phyloP scores from a whole-genome alignment of 108 stramenopile species.

The Schizochytrium sp. region DNA sequence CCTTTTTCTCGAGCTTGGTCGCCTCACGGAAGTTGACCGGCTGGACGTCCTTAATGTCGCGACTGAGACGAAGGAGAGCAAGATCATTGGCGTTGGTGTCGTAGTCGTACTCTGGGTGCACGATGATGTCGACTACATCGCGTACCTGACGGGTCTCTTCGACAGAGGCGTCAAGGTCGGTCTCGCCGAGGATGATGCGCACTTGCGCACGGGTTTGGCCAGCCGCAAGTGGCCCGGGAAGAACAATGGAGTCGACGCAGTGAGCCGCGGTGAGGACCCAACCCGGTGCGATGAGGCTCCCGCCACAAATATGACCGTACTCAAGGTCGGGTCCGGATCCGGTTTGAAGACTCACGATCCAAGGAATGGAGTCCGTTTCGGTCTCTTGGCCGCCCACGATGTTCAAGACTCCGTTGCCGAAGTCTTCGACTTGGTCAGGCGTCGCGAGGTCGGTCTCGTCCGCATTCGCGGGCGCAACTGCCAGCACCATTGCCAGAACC shows the following conservation, averaged over 20 bases:
- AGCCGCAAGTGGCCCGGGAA: neutral
- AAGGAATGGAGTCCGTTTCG: neutral
- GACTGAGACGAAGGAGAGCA: neutral
- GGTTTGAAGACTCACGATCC: neutral
- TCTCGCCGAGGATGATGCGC: neutral
- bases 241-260: neutral
- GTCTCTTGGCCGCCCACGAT: neutral
- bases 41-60: neutral
- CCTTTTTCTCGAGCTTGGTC: neutral
- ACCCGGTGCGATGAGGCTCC: neutral
- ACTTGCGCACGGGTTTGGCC: neutral
- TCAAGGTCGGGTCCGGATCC: neutral
- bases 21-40: neutral
- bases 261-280: neutral
- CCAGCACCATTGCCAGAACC: too few species aligned
- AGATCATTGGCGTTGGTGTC: neutral
- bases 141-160: neutral
- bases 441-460: too few species aligned
- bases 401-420: neutral
- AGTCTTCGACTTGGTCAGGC: too few species aligned
- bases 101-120: neutral
- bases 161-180: neutral
- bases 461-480: too few species aligned
- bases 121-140: neutral
- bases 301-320: neutral